A percentile compares a stretch with the other conserved stretches of the same genome.
These are phyloP conservation scores for Karstenula rhodostoma DNA, from an alignment of 2,329 filamentous ascomycete species.

Conservation along the genomic window DNA sequence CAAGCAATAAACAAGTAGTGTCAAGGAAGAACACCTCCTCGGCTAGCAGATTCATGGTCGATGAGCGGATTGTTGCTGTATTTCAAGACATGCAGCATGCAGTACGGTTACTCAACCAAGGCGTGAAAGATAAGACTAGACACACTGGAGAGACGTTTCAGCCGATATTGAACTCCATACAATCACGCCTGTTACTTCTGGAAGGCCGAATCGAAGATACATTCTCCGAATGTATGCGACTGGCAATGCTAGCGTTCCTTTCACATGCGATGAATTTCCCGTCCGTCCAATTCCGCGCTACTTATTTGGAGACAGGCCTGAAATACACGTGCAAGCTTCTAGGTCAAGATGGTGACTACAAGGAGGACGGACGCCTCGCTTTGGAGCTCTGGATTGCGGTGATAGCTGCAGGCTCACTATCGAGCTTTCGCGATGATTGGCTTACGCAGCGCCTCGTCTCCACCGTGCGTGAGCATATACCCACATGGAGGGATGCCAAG, in stretches of 20 bases:
- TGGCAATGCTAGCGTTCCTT: conserved; percentile 2
- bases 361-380: background rate
- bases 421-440: background rate
- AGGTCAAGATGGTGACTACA: background rate
- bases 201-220: background rate
- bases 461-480: conserved; percentile 2
- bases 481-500: conserved; percentile 1
- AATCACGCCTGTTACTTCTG: background rate
- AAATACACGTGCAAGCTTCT: background rate
- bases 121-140: background rate
- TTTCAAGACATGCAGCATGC: conserved; percentile 10
- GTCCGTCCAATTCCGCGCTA: conserved; percentile 1
- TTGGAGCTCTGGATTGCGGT: background rate
- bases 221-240: conserved; percentile 3
- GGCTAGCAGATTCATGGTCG: background rate
- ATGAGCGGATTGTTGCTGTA: background rate
- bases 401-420: background rate
- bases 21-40: background rate
- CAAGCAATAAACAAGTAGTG: background rate
- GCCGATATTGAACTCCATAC: conserved; percentile 3
- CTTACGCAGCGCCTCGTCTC: background rate
- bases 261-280: conserved; percentile 5
- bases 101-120: background rate
- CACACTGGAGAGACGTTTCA: background rate
- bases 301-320: background rate